Percentiles rank a stretch among this genome's conserved stretches.
These are phyloP conservation scores for Keithomyces neogunnii DNA, from an alignment of 2,329 filamentous ascomycete genomes.

Conservation along the genomic window DNA sequence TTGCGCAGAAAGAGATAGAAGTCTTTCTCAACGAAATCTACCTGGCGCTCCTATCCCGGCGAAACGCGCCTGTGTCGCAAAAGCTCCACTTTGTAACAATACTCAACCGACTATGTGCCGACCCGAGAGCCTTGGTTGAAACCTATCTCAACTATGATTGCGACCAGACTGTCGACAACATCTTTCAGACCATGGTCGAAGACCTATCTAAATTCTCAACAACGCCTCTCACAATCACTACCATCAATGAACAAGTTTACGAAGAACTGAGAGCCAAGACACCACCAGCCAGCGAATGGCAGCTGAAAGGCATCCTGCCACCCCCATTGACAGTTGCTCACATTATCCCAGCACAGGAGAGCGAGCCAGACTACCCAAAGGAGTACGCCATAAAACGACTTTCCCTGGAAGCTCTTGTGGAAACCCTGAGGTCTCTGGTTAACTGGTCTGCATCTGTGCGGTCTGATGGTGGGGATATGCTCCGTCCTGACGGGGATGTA, in stretches of 20 bases:
- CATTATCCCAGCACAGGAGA: slow-evolving; percentile 51
- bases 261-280: slow-evolving; percentile 66
- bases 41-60: slow-evolving; percentile 79
- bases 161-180: slow-evolving; percentile 90
- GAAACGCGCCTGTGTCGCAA: slow-evolving; percentile 77
- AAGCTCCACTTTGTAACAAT: slow-evolving; percentile 88
- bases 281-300: slow-evolving; percentile 65
- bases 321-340: slow-evolving; percentile 76
- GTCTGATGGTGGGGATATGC: slow-evolving; percentile 39
- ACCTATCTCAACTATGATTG: slow-evolving; percentile 98
- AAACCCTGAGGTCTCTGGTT: slow-evolving; percentile 80
- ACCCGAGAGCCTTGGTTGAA: slow-evolving; percentile 84
- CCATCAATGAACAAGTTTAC: slow-evolving; percentile 75
- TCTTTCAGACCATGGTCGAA: slow-evolving; percentile 92
- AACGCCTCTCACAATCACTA: slow-evolving; percentile 64
- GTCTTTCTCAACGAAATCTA: slow-evolving; percentile 98
- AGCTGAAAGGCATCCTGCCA: slow-evolving; percentile 74
- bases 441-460: slow-evolving; percentile 71
- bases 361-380: slow-evolving; percentile 66
- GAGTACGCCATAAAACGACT: slow-evolving; percentile 90
- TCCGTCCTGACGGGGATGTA: slow-evolving; percentile 23
- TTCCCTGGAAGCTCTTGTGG: slow-evolving; percentile 79
- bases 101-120: slow-evolving; percentile 72
- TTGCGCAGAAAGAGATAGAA: slow-evolving; percentile 77
- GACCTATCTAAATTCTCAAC: slow-evolving; percentile 85